Evolutionary conservation across 805 yeast species (phyloP), one percentile per base, ranked within the genome.

Genomic region (Hemisphaericaspora nanyangensis): DNA sequence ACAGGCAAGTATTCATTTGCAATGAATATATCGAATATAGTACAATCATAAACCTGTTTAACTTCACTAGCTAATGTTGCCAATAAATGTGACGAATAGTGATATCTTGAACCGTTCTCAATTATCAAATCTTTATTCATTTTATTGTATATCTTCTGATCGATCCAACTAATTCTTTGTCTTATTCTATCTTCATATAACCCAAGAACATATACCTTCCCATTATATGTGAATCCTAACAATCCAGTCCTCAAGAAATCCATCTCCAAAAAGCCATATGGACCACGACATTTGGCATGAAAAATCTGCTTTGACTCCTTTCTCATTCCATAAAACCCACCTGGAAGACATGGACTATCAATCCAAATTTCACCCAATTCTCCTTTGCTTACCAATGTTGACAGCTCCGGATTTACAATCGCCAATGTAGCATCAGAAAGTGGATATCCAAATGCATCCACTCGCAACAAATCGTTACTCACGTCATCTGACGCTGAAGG

Each of bases 361-460:
- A 93, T 85, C 98, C 98, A 93, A 25, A 93, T 82, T 59, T 93
- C 99, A 19, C 99, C 99, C 12, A 93, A 86, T 46, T 84, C 87
- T 52, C 85, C 77, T 34, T 75, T 82, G 2, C 80, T 79, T 4
- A 87, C 85, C 13, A 93, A 64, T 2, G 81, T 68, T 27, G 82
- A 75, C 42, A 91, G 87, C 44, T 93, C 98, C 0, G 98, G 98
- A 55, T 95, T 89, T 0, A 93, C 98, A 20, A 93, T 78, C 0
- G 97, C 97, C 24, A 91, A 58, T 0, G 95, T 86, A 0, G 97
- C 91, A 63, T 91, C 96, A 0, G 97, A 96, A 2, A 93, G 60
- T 1, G 99, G 98, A 52, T 74, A 88, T 0, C 99, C 99, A 70
- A 91, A 93, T 0, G 96, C 84, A 13, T 95, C 95, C 0, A 93